Conservation (phyloP, 768 basidiomycete genomes). For the Hypsizygus marmoreus region DNA sequence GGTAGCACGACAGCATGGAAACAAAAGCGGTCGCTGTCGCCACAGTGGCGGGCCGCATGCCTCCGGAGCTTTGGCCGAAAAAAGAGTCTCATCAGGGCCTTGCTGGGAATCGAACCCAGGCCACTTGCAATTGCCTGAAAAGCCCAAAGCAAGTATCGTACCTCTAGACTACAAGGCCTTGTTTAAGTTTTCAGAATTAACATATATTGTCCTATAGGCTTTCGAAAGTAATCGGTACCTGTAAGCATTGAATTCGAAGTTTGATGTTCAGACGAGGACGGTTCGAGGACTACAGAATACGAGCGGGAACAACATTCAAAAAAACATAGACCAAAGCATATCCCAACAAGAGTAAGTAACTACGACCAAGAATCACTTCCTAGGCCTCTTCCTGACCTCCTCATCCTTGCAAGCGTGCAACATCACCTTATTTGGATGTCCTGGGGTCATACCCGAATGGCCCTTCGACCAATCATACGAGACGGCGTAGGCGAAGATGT, state of each 20-base stretch:
- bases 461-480: constrained; percentile 97
- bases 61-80: neutral
- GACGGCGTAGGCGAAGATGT: constrained; percentile 88
- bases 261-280: too few relatives aligned
- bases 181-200: neutral
- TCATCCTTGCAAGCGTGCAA: constrained; percentile 86
- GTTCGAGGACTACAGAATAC: too few relatives aligned
- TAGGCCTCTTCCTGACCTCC: constrained; percentile 72
- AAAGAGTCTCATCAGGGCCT: constrained; percentile 35
- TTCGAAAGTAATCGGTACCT: too few relatives aligned
- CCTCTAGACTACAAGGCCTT: constrained; percentile 38
- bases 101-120: constrained; percentile 54
- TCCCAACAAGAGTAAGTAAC: too few relatives aligned
- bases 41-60: neutral
- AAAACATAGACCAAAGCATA: too few relatives aligned
- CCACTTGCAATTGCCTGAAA: constrained; percentile 39
- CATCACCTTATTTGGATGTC: constrained; percentile 78
- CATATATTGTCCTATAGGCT: too few relatives aligned
- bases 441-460: constrained; percentile 78
- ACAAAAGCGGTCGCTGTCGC: constrained; percentile 1
- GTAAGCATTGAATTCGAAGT: too few relatives aligned
- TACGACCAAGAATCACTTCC: too few relatives aligned
- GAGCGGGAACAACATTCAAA: too few relatives aligned
- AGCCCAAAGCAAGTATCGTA: constrained; percentile 55
- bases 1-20: neutral